Evolutionary conservation across 2,329 filamentous ascomycete genomes (phyloP).

Genomic region (Ceratocystis smalleyi): DNA sequence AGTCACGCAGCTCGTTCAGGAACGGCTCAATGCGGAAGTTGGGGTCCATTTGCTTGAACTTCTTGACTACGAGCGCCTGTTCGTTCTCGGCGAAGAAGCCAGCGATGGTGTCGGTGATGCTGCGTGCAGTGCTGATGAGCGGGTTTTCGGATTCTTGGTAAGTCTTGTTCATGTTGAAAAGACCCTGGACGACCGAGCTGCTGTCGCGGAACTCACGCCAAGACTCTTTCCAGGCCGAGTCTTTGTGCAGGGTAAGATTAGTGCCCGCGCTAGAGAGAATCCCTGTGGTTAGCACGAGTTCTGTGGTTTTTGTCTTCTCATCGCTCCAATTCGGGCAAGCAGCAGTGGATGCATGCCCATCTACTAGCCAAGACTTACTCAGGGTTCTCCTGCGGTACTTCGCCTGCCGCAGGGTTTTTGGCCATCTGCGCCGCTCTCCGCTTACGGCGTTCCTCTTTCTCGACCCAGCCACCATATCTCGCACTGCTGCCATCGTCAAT

Average conservation of each 20-base stretch:
- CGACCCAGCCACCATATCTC: constrained; percentile 87
- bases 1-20: constrained; percentile 87
- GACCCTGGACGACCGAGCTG: constrained; percentile 71
- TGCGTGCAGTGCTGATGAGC: constrained; percentile 77
- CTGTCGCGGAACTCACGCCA: constrained; percentile 91
- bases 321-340: too few species aligned
- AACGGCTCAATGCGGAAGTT: constrained; percentile 91
- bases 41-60: constrained; percentile 91
- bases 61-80: constrained; percentile 93
- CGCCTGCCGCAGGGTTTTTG: constrained; percentile 30
- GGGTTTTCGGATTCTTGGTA: constrained; percentile 98
- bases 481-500: constrained; percentile 96
- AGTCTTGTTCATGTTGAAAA: constrained; percentile 71
- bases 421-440: constrained; percentile 60
- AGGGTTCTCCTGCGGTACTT: constrained; percentile 66
- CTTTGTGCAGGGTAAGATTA: constrained; percentile 89
- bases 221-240: constrained; percentile 94
- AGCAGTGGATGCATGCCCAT: too few species aligned
- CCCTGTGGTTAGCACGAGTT: constrained; percentile 21
- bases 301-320: not conserved
- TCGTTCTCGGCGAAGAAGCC: constrained; percentile 99
- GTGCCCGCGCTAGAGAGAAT: constrained; percentile 59
- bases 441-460: constrained; percentile 83
- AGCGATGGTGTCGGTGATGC: constrained; percentile 81
- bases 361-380: constrained; percentile 47